Evolutionary conservation across 768 basidiomycete species (phyloP).

Genomic region (Leucosporidium scottii): DNA sequence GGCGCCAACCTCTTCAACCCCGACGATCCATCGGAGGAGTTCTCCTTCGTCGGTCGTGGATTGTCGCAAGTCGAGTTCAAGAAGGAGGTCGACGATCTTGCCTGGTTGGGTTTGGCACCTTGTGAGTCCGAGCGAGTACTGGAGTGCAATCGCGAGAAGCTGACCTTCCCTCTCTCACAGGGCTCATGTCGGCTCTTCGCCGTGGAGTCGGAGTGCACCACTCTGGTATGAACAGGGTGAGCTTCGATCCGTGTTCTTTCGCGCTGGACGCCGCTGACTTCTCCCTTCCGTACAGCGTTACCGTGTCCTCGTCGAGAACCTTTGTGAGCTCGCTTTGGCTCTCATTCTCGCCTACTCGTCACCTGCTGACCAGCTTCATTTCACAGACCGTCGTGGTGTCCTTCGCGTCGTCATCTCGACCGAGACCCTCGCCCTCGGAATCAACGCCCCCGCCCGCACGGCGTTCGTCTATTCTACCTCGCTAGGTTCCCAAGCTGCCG

Average conservation of each 20-base stretch:
- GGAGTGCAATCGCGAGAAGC: too few species aligned
- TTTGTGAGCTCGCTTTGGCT: conserved; percentile 12
- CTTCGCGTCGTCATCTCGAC: conserved; percentile 63
- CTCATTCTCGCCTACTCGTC: neutral
- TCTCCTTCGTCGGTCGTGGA: conserved; percentile 54
- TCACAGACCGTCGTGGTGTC: conserved; percentile 56
- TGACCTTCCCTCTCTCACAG: conserved; percentile 29
- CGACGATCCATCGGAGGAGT: conserved; percentile 53
- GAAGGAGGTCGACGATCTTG: conserved; percentile 48
- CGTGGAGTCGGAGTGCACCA: conserved; percentile 67
- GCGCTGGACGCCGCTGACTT: neutral
- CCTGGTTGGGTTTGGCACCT: conserved; percentile 30
- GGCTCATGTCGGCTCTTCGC: conserved; percentile 50
- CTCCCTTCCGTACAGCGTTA: conserved; percentile 41
- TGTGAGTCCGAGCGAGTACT: conserved; percentile 3
- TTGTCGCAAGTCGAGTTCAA: conserved; percentile 51
- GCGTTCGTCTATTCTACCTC: conserved; percentile 54
- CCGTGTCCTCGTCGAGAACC: conserved; percentile 56
- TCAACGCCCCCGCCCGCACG: conserved; percentile 65
- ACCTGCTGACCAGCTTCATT: neutral
- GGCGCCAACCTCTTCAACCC: conserved; percentile 55
- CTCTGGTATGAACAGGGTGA: conserved; percentile 56
- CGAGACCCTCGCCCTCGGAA: conserved; percentile 66
- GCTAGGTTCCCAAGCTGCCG: conserved; percentile 55
- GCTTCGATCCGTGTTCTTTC: too few species aligned